A percentile compares a stretch with the other conserved stretches of the same genome.
These are phyloP conservation scores for Kazachstania psychrophila DNA, from an alignment of 805 yeast genomes.

Conservation along the genomic window DNA sequence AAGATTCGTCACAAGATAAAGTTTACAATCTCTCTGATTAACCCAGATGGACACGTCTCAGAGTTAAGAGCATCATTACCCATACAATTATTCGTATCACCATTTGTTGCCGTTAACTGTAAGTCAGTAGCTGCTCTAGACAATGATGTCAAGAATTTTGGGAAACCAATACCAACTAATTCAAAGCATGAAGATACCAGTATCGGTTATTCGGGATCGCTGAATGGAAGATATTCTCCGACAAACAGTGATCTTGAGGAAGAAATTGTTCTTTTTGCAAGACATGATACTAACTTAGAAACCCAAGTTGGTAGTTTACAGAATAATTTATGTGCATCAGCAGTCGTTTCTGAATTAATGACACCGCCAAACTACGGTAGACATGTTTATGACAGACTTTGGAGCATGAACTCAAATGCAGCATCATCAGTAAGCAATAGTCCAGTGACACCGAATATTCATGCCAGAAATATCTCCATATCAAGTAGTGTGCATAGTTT, in stretches of 20 bases:
- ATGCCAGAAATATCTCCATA: neutral
- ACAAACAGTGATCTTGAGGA: slow-evolving; percentile 16
- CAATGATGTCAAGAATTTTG: slow-evolving; percentile 1
- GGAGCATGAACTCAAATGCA: slow-evolving; percentile 36
- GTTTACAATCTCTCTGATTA: slow-evolving; percentile 66
- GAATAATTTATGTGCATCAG: slow-evolving; percentile 5
- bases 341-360: slow-evolving; percentile 34
- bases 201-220: slow-evolving; percentile 4
- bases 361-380: slow-evolving; percentile 84
- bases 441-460: slow-evolving; percentile 2
- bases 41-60: slow-evolving; percentile 88
- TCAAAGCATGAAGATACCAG: slow-evolving; percentile 3
- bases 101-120: slow-evolving; percentile 60
- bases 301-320: slow-evolving; percentile 5
- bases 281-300: slow-evolving; percentile 27
- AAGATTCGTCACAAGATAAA: slow-evolving; percentile 86
- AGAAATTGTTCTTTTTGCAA: slow-evolving; percentile 32
- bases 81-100: slow-evolving; percentile 62
- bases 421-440: slow-evolving; percentile 4
- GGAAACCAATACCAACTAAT: slow-evolving; percentile 1
- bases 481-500: too few species aligned
- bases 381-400: slow-evolving; percentile 72
- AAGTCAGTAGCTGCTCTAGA: slow-evolving; percentile 12
- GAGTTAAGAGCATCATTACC: slow-evolving; percentile 91
- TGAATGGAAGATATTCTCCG: neutral